Base-by-base conservation (phyloP, 2,329 filamentous ascomycete genomes). In the Cylindrodendrum hubeiense region DNA sequence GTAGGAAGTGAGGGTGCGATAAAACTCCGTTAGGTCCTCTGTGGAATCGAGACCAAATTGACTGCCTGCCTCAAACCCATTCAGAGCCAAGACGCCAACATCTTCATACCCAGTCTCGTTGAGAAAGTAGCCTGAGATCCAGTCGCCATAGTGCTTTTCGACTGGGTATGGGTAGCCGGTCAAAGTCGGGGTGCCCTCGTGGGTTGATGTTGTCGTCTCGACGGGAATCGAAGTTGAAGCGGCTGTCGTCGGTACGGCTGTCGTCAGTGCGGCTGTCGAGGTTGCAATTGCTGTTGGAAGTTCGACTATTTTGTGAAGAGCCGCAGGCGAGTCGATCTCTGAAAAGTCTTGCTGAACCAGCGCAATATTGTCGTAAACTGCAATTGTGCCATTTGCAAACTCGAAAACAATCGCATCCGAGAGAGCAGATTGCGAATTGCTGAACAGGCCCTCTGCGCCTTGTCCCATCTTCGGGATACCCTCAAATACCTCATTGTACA, bases 41-140 rank as follows among this genome's bases (percentile, higher is more conserved):
- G 37, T 39, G 15, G 37, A 39, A 39, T 39, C 37, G 4, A 30
- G 28, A 30, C 12, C 12, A 12, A 30, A 30, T n/a, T 6, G 37
- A 39, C 2, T 2, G 6, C n/a, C n/a, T 19, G 15, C 37, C 37
- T 17, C 15, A n/a, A 39, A 39, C 15, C 15, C 15, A n/a, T 39
- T 39, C 3, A 39, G 37, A 17, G n/a, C 37, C 37, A 39, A n/a
- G 12, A 62, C 60, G 4, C 52, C 60, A 5, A 56, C 52, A 34
- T 62, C 60, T 17, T 51, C 21, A 22, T 62, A 62, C n/a, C 39
- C 60, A 2, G 52, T 56, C 3, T 56, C 52, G 34, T 62, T 56
- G 17, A 62, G 60, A 17, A 62, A 62, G 30, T 62, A 62, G 15
- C 60, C 52, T 2, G 60, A 41, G 28, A 62, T n/a, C 2, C 34